Evolutionary conservation across 257 asterid genomes (phyloP).

Genomic region (Rhazya stricta): DNA sequence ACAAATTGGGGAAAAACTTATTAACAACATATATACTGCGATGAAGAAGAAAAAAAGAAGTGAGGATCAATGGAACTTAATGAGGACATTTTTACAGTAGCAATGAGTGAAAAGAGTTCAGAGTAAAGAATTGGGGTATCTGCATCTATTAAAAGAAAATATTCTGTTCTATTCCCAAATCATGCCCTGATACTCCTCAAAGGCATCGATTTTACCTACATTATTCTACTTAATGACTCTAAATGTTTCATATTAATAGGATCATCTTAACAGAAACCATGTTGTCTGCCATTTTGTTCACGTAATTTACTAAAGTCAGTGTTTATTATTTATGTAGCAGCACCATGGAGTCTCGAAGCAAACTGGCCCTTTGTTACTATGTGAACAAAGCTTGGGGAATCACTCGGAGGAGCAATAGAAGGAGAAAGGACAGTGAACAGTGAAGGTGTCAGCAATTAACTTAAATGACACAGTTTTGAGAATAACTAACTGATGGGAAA

Average conservation of each 20-base stretch:
- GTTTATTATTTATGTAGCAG: not conserved
- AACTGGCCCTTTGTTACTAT: too few relatives aligned
- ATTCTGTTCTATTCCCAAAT: not conserved
- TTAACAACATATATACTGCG: not conserved
- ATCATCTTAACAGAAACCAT: not conserved
- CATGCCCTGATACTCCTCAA: not conserved
- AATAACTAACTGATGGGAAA: too few relatives aligned
- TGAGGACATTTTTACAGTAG: not conserved
- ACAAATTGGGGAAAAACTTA: not conserved
- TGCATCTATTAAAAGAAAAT: not conserved
- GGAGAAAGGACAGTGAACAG: too few relatives aligned
- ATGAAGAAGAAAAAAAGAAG: not conserved
- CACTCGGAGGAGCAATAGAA: too few relatives aligned
- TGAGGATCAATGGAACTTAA: not conserved
- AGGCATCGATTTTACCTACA: not conserved
- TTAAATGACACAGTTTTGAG: too few relatives aligned
- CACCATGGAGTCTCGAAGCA: not conserved
- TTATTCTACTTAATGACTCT: not conserved
- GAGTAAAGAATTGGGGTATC: not conserved
- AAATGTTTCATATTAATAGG: not conserved
- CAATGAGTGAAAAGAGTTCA: not conserved
- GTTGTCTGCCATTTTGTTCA: not conserved
- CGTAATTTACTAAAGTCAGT: not conserved
- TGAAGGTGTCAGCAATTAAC: too few relatives aligned
- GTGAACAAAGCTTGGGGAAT: too few relatives aligned